Conservation (phyloP, 345 rosid genomes). For the Arabidopsis arenosa region DNA sequence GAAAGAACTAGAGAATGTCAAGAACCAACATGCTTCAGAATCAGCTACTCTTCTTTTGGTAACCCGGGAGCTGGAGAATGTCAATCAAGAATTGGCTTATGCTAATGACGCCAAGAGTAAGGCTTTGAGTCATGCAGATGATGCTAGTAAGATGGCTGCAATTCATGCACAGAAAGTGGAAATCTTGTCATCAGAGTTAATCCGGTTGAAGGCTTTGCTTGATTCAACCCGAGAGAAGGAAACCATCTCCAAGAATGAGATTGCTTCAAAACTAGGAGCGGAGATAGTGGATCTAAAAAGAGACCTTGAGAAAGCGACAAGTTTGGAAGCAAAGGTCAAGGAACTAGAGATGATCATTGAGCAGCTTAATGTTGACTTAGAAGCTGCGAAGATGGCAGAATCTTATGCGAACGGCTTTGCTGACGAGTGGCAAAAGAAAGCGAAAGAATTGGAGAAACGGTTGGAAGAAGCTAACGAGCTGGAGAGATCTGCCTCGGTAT, state of each 20-base stretch:
- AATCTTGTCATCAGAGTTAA: constrained; percentile 69
- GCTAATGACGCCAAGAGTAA: constrained; percentile 76
- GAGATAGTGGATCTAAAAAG: constrained; percentile 62
- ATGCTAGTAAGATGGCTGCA: constrained; percentile 84
- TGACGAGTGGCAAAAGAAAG: constrained; percentile 66
- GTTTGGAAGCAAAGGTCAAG: constrained; percentile 54
- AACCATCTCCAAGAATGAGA: constrained; percentile 57
- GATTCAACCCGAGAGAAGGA: constrained; percentile 71
- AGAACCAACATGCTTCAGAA: constrained; percentile 80
- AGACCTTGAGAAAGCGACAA: constrained; percentile 64
- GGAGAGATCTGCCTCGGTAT: constrained; percentile 81
- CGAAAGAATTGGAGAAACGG: constrained; percentile 65
- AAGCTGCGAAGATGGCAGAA: constrained; percentile 85
- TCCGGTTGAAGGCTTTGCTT: constrained; percentile 66
- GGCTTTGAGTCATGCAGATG: constrained; percentile 78
- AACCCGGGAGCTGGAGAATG: constrained; percentile 68
- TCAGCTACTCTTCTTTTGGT: constrained; percentile 70
- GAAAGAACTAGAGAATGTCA: constrained; percentile 74
- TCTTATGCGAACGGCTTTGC: constrained; percentile 68
- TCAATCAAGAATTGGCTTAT: constrained; percentile 71
- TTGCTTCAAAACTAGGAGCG: constrained; percentile 55
- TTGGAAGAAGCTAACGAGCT: constrained; percentile 60
- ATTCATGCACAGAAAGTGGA: constrained; percentile 80
- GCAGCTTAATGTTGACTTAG: constrained; percentile 76
- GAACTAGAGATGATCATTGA: constrained; percentile 69